Base-by-base conservation (phyloP, 805 yeast genomes). In the Metschnikowia bowlesiae region DNA sequence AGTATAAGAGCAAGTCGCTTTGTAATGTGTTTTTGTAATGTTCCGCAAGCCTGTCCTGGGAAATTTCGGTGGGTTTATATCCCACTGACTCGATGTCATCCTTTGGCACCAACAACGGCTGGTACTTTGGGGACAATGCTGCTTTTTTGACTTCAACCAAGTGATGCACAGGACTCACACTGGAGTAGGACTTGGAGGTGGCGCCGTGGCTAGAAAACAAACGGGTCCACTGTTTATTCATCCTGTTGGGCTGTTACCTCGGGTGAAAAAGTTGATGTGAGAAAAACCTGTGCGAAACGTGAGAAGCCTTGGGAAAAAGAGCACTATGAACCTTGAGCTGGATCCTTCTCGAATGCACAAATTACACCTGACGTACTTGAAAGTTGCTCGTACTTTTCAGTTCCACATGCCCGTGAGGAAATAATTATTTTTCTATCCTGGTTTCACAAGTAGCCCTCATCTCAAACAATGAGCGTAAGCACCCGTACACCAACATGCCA, bases 121-220 rank as follows among this genome's bases (percentile, higher is more conserved):
- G 82, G 67, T 84, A 87, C 53, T 84, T 75, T 50, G 92, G 90
- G 35, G 91, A 85, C 45, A 92, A 78, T 48, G 80, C 80, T 36
- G 82, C 71, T 67, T 94, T 94, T 61, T 81, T 78, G 62, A 89
- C 82, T 57, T 81, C 82, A 40, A 92, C 87, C 52, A 81, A 78
- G 69, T 94, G 99, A 67, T 94, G 99, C 13, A 92, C 95, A 1
- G 99, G 98, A 46, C 85, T 81, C 35, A 89, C 91, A 46, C 88
- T 79, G 37, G 95, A 85, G 66, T 73, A 73, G 11, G 75, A 57
- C 49, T 62, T 70, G 42, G 55, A 46, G 79, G 81, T 31, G 82
- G 85, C 45, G 78, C 78, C 65, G 71, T 78, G 51, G 69, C 69
- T 36, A 62, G 69, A 46, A 59, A 71, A 53, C 61, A 54, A 63